A percentile compares a stretch with the other conserved stretches of the same genome.
Conservation (phyloP, 2,329 filamentous ascomycete genomes). For the Zymoseptoria crescenta region DNA sequence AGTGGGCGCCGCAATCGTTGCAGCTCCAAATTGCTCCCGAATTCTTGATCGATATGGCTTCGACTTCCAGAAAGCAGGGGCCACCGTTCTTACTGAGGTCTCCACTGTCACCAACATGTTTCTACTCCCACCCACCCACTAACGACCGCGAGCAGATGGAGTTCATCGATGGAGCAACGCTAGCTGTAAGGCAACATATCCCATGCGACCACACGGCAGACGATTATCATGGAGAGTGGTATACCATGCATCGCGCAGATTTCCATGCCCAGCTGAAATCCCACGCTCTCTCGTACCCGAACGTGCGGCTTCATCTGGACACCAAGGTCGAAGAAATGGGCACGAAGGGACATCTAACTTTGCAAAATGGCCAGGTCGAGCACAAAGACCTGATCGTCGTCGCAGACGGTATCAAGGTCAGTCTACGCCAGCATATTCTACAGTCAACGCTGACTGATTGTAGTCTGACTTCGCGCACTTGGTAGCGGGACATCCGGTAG, state of each 20-base stretch:
- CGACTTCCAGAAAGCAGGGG: constrained; percentile 1
- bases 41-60: neutral
- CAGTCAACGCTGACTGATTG: neutral
- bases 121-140: neutral
- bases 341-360: neutral
- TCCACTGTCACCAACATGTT: neutral
- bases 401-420: constrained; percentile 1
- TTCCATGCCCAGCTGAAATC: neutral
- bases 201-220: neutral
- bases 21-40: neutral
- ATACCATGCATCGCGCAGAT: neutral
- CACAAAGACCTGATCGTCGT: constrained; percentile 1
- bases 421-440: neutral
- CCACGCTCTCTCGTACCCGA: neutral
- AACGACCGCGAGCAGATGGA: neutral
- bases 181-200: neutral
- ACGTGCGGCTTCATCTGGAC: neutral
- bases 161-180: neutral
- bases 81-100: neutral
- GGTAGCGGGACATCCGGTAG: neutral
- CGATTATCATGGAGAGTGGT: neutral
- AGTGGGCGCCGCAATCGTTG: constrained; percentile 1
- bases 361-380: neutral
- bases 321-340: neutral
- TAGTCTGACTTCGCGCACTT: neutral